Conservation (phyloP, 257 asterid genomes). For the Gentiana dahurica region DNA sequence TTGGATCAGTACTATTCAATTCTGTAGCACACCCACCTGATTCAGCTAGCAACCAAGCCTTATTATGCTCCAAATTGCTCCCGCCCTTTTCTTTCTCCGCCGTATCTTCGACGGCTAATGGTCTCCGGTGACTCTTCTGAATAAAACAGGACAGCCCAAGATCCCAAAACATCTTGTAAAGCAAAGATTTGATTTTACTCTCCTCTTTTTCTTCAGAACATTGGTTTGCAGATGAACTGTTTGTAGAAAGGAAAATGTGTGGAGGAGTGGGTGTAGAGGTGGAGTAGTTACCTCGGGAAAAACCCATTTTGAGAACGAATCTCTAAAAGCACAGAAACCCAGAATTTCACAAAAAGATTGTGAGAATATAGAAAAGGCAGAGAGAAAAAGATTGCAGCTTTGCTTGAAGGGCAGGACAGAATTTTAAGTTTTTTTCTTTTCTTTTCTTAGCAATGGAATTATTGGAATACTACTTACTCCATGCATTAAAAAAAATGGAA, state of each 20-base stretch:
- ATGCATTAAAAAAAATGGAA: conserved; percentile 12
- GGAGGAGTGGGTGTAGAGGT: conserved; percentile 24
- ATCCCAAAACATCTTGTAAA: conserved; percentile 61
- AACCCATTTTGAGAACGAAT: conserved; percentile 39
- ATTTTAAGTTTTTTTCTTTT: conserved; percentile 1
- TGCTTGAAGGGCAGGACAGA: conserved; percentile 52
- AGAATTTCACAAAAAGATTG: conserved; percentile 25
- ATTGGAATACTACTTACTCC: conserved; percentile 9
- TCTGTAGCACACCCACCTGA: conserved; percentile 70
- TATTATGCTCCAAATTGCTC: conserved; percentile 45
- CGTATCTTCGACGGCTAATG: conserved; percentile 24
- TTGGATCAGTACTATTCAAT: conserved; percentile 42
- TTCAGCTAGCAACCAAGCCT: conserved; percentile 93
- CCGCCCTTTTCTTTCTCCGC: conserved; percentile 13
- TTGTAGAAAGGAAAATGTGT: conserved; percentile 23
- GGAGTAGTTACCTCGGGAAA: conserved; percentile 30
- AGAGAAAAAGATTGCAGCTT: conserved; percentile 22
- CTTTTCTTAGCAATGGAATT: conserved; percentile 12
- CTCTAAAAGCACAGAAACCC: conserved; percentile 39
- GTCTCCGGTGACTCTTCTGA: conserved; percentile 34
- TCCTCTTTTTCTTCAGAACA: conserved; percentile 28
- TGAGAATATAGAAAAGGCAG: conserved; percentile 23
- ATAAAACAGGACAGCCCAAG: conserved; percentile 57
- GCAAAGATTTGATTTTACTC: conserved; percentile 48
- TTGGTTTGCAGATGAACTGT: conserved; percentile 24